Evolutionary conservation across 805 yeast genomes (phyloP).

Genomic region (Candida nonsorbophila): DNA sequence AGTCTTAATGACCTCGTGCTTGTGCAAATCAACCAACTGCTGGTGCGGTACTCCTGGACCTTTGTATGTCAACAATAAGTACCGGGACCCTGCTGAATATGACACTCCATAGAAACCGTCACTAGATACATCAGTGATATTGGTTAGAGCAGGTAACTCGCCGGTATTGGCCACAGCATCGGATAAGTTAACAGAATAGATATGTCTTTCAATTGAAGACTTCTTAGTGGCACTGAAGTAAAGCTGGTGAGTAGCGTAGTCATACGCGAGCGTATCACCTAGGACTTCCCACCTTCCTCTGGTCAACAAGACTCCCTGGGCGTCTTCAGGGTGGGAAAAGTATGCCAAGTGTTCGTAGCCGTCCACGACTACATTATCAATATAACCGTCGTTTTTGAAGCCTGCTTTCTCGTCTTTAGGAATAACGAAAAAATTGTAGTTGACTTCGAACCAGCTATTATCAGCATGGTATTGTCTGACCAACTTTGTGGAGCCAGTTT

Average conservation of each 20-base stretch:
- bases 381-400: conserved; percentile 54
- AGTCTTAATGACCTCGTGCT: conserved; percentile 28
- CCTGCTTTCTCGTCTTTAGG: conserved; percentile 31
- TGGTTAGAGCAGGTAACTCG: conserved; percentile 44
- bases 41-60: conserved; percentile 86
- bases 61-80: conserved; percentile 58
- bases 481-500: conserved; percentile 18
- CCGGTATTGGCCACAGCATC: conserved; percentile 26
- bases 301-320: conserved; percentile 48
- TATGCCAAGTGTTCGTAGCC: conserved; percentile 79
- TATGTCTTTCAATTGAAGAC: conserved; percentile 78
- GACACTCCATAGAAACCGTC: conserved; percentile 68
- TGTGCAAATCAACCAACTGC: conserved; percentile 46
- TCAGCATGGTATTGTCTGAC: conserved; percentile 42
- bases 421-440: conserved; percentile 25
- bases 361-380: conserved; percentile 63
- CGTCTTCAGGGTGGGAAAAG: conserved; percentile 59
- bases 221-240: conserved; percentile 70
- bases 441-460: conserved; percentile 58
- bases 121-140: conserved; percentile 23
- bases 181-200: conserved; percentile 60
- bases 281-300: conserved; percentile 90
- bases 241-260: conserved; percentile 39
- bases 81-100: conserved; percentile 77
- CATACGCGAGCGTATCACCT: conserved; percentile 54